Evolutionary conservation across 106 monocot genomes (phyloP), one percentile per base, ranked within the genome.

Genomic region (Hemerocallis citrina): DNA sequence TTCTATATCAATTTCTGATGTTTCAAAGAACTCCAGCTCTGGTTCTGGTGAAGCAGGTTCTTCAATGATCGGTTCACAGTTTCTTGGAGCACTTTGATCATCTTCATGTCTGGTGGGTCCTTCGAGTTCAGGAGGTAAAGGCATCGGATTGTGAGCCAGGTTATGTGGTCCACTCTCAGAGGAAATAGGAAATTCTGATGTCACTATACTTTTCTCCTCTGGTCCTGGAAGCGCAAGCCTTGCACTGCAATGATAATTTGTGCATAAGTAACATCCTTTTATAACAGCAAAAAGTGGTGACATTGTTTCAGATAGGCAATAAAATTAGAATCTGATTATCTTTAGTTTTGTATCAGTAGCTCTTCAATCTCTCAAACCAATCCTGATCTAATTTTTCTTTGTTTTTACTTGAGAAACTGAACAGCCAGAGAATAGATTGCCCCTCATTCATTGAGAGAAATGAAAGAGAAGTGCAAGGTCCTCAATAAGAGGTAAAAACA

Each of bases 41-140:
- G 85, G 85, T 24, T 79, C 79, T 52, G 85, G 85, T 34, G 80
- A 61, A 25, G 65, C 40, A 55, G 80, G 80, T 63, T 85, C 85
- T 61, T 85, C 85, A 59, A 85, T 60, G 13, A 85, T 77, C 41
- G 85, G 85, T 55, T 81, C 81, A 61, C 61, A 65, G 13, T 41
- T 68, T 32, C 17, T 36, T 19, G 16, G 17, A 40, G 30, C 8
- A 22, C 3, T 41, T 15, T 1, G 7, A 6, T 33, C 60, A 14
- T 50, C 11, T 50, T 47, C 19, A 13, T 17, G 19, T 31, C n/a
- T n/a, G n/a, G 44, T 39, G 38, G n/a, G 21, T 15, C 34, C 60
- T 32, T 52, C 61, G 22, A 62, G 12, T 45, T 70, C n/a, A n/a
- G n/a, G 51, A 2, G 61, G 39, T 31, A 70, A 19, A 15, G 56